phyloP scores from a whole-genome alignment of 2,329 filamentous ascomycete genomes.

The Cladorrhinum sp. region DNA sequence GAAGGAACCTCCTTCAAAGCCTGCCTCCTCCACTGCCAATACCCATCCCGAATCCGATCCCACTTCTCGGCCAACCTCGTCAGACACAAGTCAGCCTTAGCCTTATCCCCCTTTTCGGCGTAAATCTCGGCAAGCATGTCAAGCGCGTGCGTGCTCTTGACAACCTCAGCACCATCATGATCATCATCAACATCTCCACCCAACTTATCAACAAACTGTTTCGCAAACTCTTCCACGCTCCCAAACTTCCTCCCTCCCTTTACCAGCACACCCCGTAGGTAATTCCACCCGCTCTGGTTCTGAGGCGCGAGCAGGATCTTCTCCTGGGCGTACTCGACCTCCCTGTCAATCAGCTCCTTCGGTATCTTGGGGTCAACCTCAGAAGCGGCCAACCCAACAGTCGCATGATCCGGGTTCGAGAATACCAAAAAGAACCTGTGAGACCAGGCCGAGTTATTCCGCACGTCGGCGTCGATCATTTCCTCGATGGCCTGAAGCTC shows the following conservation, averaged over 20 bases:
- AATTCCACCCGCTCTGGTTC: conserved; percentile 94
- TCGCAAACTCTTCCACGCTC: conserved; percentile 47
- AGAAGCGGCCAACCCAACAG: conserved; percentile 46
- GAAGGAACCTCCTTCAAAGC: neutral
- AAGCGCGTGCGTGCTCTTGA: conserved; percentile 63
- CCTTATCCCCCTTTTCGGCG: conserved; percentile 52
- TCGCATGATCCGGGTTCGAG: conserved; percentile 53
- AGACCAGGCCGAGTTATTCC: conserved; percentile 97
- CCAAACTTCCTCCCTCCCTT: conserved; percentile 57
- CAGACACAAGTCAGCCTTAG: conserved; percentile 67
- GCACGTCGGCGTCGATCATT: conserved; percentile 74
- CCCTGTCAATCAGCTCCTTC: conserved; percentile 64
- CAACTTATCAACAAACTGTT: conserved; percentile 49
- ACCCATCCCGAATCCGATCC: conserved; percentile 86
- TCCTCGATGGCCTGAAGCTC: conserved; percentile 70
- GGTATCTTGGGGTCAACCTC: conserved; percentile 57
- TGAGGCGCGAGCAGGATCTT: conserved; percentile 80
- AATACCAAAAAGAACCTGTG: conserved; percentile 95
- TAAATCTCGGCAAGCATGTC: conserved; percentile 71
- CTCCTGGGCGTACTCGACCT: conserved; percentile 69
- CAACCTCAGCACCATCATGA: conserved; percentile 39
- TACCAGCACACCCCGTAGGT: conserved; percentile 71
- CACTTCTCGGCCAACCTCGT: conserved; percentile 76
- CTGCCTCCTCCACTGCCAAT: conserved; percentile 77
- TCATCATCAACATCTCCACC: conserved; percentile 39